Percentiles rank a stretch among this genome's conserved stretches.
phyloP scores from a whole-genome alignment of 116 monocot species.

The Dioscorea cayenensis region DNA sequence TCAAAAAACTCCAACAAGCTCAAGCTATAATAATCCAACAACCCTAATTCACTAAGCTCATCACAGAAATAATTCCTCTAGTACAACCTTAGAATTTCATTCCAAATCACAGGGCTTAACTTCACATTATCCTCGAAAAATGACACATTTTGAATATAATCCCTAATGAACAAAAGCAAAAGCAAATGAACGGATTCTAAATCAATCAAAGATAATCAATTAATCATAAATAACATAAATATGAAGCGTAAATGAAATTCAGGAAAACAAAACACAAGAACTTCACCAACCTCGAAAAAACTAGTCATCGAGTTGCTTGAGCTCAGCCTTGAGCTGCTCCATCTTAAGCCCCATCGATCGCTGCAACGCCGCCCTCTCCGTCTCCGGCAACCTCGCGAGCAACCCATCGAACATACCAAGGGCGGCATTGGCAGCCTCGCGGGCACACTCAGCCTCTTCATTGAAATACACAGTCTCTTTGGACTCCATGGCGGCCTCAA shows the following conservation, averaged over 20 bases:
- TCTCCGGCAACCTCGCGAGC: conserved; percentile 51
- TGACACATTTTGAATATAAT: no score
- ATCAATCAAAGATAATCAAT: no score
- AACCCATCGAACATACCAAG: conserved; percentile 48
- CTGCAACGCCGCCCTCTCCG: conserved; percentile 41
- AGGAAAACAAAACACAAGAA: conserved; percentile 13
- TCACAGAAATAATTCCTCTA: no score
- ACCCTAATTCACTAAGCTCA: no score
- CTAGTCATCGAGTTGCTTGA: conserved; percentile 64
- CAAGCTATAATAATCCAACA: no score
- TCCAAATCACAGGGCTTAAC: no score
- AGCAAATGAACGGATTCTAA: no score
- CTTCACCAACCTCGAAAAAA: background rate
- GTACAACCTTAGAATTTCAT: no score
- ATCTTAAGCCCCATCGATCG: conserved; percentile 94
- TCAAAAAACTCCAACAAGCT: no score
- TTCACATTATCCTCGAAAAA: no score
- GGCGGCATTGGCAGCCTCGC: conserved; percentile 55
- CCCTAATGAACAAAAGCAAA: no score
- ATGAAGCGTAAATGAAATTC: background rate
- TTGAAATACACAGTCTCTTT: conserved; percentile 94
- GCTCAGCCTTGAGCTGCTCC: conserved; percentile 88
- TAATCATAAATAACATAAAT: no score
- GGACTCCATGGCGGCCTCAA: conserved; percentile 84
- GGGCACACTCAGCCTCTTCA: conserved; percentile 73